These are phyloP conservation scores for Fusarium tjaetaba DNA, from an alignment of 2,329 filamentous ascomycete species.

Conservation along the genomic window DNA sequence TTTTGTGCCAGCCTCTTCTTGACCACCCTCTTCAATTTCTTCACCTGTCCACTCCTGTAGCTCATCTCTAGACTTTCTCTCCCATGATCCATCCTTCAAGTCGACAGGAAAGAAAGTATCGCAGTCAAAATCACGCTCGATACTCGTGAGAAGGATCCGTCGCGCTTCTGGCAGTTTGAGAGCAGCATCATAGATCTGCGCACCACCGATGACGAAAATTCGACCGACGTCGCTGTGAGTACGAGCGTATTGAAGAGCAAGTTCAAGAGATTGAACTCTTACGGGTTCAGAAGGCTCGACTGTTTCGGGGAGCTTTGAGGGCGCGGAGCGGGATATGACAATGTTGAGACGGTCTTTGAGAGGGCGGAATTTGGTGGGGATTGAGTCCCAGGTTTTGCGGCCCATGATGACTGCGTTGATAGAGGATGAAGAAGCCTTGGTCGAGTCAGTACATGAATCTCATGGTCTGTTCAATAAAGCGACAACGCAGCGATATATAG, in stretches of 20 bases:
- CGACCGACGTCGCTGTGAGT: constrained; percentile 58
- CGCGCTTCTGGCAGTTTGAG: constrained; percentile 67
- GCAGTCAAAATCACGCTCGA: constrained; percentile 76
- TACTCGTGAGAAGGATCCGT: constrained; percentile 75
- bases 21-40: constrained; percentile 62
- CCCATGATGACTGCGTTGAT: constrained; percentile 93
- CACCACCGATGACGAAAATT: constrained; percentile 90
- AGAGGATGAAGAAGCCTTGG: constrained; percentile 48
- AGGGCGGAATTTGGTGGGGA: constrained; percentile 81
- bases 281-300: constrained; percentile 55
- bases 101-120: constrained; percentile 78
- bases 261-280: constrained; percentile 66
- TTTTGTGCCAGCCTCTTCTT: constrained; percentile 70
- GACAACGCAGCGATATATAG: background rate
- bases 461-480: background rate
- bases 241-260: constrained; percentile 62
- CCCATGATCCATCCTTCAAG: constrained; percentile 65
- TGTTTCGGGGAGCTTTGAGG: constrained; percentile 16
- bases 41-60: constrained; percentile 74
- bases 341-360: constrained; percentile 84
- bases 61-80: constrained; percentile 58
- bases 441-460: background rate
- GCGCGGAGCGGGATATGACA: constrained; percentile 72
- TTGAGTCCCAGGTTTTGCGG: constrained; percentile 94
- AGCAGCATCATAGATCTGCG: constrained; percentile 81